Evolutionary conservation across 179 eudicot species (phyloP).

Genomic region (Beta macrorhiza): DNA sequence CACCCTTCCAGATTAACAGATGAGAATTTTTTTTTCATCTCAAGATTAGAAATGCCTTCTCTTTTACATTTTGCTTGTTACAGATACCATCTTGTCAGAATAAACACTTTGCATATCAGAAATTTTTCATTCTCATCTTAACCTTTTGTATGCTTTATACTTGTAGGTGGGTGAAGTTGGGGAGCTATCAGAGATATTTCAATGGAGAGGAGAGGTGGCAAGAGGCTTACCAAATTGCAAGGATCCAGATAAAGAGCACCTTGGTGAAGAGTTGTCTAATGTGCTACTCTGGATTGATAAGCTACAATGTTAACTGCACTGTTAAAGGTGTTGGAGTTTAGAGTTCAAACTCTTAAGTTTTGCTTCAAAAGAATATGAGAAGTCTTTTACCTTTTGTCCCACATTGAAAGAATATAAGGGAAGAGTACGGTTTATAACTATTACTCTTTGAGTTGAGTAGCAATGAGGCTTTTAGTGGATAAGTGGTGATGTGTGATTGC

Average conservation of each 20-base stretch:
- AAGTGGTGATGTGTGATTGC: too few species aligned
- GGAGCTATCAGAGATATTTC: constrained; percentile 74
- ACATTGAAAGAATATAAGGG: too few species aligned
- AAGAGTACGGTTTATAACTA: too few species aligned
- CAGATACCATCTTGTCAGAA: constrained; percentile 6
- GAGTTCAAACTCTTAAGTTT: too few species aligned
- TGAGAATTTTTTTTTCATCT: neutral
- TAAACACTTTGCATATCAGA: neutral
- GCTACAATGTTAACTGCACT: too few species aligned
- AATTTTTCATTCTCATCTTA: neutral
- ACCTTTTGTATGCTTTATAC: neutral
- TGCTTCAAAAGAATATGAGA: too few species aligned
- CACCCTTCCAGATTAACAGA: constrained; percentile 17
- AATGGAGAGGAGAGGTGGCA: constrained; percentile 80
- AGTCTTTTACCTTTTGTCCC: too few species aligned
- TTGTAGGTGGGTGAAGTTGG: constrained; percentile 72
- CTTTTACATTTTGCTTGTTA: constrained; percentile 6
- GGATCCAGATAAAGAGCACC: constrained; percentile 66
- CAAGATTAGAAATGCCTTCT: constrained; percentile 5
- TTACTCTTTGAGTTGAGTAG: too few species aligned
- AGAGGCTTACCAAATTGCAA: constrained; percentile 67
- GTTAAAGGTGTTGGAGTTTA: too few species aligned
- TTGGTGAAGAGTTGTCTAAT: constrained; percentile 72
- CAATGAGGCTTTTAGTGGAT: too few species aligned
- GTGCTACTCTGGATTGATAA: constrained; percentile 62